Conservation (phyloP, 2,329 filamentous ascomycete species). For the Epichloe baconii region DNA sequence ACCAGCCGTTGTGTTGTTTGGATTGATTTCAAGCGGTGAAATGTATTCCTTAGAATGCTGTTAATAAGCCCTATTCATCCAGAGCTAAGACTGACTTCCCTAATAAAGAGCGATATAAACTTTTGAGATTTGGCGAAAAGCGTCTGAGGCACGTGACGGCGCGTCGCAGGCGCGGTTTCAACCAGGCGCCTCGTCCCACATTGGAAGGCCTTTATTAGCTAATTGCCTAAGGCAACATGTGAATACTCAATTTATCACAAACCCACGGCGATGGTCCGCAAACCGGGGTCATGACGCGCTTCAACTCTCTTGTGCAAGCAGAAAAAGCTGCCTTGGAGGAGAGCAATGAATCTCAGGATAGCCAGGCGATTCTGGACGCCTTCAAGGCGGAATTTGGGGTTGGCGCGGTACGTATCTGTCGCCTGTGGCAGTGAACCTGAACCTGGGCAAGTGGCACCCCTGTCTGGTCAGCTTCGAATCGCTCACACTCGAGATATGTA, state of each 20-base stretch:
- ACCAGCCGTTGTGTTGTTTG: no score
- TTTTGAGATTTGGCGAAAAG: no score
- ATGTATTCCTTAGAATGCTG: no score
- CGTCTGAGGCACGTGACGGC: slow-evolving; percentile 14
- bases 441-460: neutral
- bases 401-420: slow-evolving; percentile 22
- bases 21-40: no score
- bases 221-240: no score
- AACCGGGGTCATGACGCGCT: slow-evolving; percentile 16
- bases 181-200: neutral
- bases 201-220: no score
- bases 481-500: neutral
- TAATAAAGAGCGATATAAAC: no score
- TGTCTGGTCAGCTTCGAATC: neutral
- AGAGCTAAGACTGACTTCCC: no score
- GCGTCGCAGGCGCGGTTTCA: slow-evolving; percentile 13
- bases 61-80: no score
- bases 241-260: neutral
- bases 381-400: slow-evolving; percentile 26
- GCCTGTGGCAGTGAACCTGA: neutral
- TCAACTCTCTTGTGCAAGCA: slow-evolving; percentile 15
- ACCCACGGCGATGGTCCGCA: slow-evolving; percentile 9
- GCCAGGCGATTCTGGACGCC: slow-evolving; percentile 26
- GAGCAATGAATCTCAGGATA: slow-evolving; percentile 29
- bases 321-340: slow-evolving; percentile 16